phyloP scores from a whole-genome alignment of 176 grass and related monocot genomes.

The Tuctoria greenei region DNA sequence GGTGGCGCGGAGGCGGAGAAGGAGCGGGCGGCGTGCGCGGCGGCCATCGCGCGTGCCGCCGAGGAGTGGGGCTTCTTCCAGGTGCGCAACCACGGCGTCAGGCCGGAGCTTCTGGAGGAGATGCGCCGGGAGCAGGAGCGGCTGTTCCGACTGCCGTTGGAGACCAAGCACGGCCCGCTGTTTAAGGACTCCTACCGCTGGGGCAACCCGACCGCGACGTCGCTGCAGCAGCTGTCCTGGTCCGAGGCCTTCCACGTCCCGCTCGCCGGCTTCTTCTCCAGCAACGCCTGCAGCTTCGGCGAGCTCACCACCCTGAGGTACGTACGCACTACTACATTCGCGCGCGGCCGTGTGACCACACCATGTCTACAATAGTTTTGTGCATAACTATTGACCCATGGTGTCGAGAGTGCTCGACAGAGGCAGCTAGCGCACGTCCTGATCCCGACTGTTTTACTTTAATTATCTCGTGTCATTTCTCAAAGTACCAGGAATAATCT shows the following conservation, averaged over 20 bases:
- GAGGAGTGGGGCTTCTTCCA: constrained; percentile 87
- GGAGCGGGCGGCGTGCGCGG: constrained; percentile 39
- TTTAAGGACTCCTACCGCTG: constrained; percentile 56
- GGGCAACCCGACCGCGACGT: constrained; percentile 54
- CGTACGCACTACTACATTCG: not conserved
- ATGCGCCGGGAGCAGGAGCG: constrained; percentile 51
- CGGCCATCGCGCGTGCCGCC: constrained; percentile 54
- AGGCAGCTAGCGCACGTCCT: not conserved
- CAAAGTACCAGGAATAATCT: not conserved
- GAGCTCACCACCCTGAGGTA: constrained; percentile 70
- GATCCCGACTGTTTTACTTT: not conserved
- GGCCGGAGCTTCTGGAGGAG: constrained; percentile 37
- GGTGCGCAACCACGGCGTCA: constrained; percentile 56
- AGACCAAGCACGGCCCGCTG: constrained; percentile 58
- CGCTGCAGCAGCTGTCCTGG: constrained; percentile 67
- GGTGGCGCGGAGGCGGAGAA: not conserved
- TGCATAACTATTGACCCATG: no score
- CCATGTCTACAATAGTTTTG: no score
- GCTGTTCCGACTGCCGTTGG: constrained; percentile 52
- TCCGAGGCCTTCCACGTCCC: constrained; percentile 81
- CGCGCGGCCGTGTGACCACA: no score
- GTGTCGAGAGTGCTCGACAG: not conserved
- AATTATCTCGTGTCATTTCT: not conserved
- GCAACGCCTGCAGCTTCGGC: constrained; percentile 37
- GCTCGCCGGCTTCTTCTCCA: constrained; percentile 53